Evolutionary conservation across 805 yeast genomes (phyloP).

Genomic region (Teunomyces kruisii): DNA sequence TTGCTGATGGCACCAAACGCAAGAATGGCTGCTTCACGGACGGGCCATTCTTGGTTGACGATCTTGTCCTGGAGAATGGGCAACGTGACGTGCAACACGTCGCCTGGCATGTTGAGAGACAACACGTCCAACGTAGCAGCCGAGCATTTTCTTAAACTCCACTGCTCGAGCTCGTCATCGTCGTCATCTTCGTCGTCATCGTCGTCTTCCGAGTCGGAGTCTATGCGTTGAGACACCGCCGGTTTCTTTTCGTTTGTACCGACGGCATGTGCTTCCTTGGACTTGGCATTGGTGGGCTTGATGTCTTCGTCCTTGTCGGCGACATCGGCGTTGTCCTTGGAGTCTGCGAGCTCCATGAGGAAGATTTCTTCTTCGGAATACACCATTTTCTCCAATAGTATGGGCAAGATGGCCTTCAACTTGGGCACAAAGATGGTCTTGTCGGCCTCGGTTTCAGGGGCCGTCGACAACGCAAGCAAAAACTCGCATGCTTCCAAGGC

Average conservation of each 20-base stretch:
- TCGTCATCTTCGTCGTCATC: constrained; percentile 76
- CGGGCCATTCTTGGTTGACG: constrained; percentile 75
- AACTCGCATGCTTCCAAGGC: constrained; percentile 94
- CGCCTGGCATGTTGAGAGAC: constrained; percentile 65
- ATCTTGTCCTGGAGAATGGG: constrained; percentile 77
- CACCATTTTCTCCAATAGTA: constrained; percentile 77
- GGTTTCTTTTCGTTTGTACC: constrained; percentile 15
- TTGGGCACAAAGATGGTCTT: constrained; percentile 50
- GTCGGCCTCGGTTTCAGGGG: constrained; percentile 47
- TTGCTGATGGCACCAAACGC: constrained; percentile 95
- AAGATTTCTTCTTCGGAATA: constrained; percentile 81
- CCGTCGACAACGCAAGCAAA: constrained; percentile 63
- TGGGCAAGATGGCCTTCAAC: constrained; percentile 69
- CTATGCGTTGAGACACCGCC: constrained; percentile 21
- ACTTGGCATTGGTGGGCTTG: constrained; percentile 73
- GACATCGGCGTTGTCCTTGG: constrained; percentile 69
- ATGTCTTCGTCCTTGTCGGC: constrained; percentile 89
- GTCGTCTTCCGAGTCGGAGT: constrained; percentile 50
- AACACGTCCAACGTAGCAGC: constrained; percentile 90
- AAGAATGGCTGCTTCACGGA: constrained; percentile 88
- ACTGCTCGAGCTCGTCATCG: constrained; percentile 65
- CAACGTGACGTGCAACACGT: constrained; percentile 63
- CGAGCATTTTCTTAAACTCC: constrained; percentile 92
- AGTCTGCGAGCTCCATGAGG: constrained; percentile 61
- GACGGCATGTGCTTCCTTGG: constrained; percentile 43